Conservation (phyloP, 805 yeast species). For the Spathaspora sp. region DNA sequence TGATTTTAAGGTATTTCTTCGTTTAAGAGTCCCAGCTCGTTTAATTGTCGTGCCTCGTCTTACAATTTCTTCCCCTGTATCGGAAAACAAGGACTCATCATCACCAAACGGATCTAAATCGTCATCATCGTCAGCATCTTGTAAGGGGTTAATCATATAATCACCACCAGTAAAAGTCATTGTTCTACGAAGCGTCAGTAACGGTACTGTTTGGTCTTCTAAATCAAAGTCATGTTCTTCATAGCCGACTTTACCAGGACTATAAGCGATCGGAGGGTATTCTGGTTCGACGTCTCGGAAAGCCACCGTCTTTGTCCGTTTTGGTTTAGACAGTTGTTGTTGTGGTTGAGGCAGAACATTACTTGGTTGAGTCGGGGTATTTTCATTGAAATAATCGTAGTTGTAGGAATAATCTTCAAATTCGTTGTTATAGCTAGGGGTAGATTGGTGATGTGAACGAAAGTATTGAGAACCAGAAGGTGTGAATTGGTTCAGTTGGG, state of each 20-base stretch:
- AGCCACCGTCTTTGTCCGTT: conserved; percentile 22
- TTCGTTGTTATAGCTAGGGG: background rate
- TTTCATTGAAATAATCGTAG: background rate
- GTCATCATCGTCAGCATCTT: conserved; percentile 34
- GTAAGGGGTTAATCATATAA: conserved; percentile 36
- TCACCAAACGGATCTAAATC: conserved; percentile 42
- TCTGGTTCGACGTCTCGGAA: conserved; percentile 29
- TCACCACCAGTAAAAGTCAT: conserved; percentile 32
- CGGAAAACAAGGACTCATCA: conserved; percentile 40
- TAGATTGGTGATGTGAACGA: background rate
- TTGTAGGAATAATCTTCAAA: background rate
- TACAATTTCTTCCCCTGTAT: conserved; percentile 36
- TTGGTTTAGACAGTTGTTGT: background rate
- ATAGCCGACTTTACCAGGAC: conserved; percentile 15
- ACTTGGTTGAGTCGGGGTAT: background rate
- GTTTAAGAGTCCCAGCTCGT: conserved; percentile 14
- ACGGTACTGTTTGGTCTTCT: background rate
- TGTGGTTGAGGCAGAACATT: background rate
- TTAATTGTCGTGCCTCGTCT: conserved; percentile 29
- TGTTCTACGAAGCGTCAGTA: background rate
- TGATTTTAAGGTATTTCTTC: conserved; percentile 10
- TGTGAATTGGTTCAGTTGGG: background rate
- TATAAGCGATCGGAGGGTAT: conserved; percentile 26
- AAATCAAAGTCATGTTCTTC: background rate
- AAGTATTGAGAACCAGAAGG: background rate